Evolutionary conservation across 129 eudicot species (phyloP).

Genomic region (Escallonia herrerae): DNA sequence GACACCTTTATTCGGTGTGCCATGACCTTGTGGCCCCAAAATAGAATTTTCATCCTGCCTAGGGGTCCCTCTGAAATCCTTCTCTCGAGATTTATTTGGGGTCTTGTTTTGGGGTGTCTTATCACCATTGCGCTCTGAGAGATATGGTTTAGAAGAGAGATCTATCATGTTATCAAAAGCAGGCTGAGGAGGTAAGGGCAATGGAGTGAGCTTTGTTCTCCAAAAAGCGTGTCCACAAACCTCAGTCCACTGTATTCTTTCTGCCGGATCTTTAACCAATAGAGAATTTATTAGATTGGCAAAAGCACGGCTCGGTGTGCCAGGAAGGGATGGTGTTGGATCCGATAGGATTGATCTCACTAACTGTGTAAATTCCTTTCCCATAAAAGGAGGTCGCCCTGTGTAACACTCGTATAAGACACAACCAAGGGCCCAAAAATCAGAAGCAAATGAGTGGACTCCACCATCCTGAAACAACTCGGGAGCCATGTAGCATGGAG

Average conservation of each 20-base stretch:
- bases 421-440: slow-evolving; percentile 98
- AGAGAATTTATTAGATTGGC: slow-evolving; percentile 80
- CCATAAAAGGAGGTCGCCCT: slow-evolving; percentile 85
- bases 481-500: slow-evolving; percentile 99
- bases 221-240: slow-evolving; percentile 81
- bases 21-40: slow-evolving; percentile 27
- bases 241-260: slow-evolving; percentile 91
- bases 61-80: slow-evolving; percentile 35
- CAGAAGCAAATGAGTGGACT: slow-evolving; percentile 95
- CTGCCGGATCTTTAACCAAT: slow-evolving; percentile 81
- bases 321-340: slow-evolving; percentile 83
- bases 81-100: slow-evolving; percentile 52
- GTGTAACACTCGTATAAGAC: slow-evolving; percentile 86
- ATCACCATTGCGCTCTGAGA: slow-evolving; percentile 58
- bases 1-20: slow-evolving; percentile 53
- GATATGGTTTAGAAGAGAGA: slow-evolving; percentile 48
- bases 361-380: slow-evolving; percentile 76
- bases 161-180: slow-evolving; percentile 76
- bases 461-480: slow-evolving; percentile 97
- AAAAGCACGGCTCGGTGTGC: slow-evolving; percentile 75
- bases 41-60: slow-evolving; percentile 47
- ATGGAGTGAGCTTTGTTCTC: slow-evolving; percentile 52
- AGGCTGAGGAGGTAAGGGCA: slow-evolving; percentile 82
- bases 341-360: slow-evolving; percentile 76
- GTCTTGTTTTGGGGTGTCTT: slow-evolving; percentile 51